phyloP scores from a whole-genome alignment of 257 asterid genomes.

The Ocimum tenuiflorum region DNA sequence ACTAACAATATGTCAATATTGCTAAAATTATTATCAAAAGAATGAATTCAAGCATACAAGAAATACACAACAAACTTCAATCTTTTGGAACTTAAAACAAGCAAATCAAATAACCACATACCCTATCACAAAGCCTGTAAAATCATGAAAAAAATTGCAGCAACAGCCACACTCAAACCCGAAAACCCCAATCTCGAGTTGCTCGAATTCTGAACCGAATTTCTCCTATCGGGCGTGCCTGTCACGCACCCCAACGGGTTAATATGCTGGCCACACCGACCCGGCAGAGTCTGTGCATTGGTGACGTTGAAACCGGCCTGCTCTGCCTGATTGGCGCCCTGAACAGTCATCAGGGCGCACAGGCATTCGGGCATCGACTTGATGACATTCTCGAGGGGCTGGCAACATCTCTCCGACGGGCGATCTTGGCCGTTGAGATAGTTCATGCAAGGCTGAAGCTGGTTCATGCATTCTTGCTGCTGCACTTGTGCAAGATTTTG shows the following conservation, averaged over 20 bases:
- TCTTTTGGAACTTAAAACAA: not conserved
- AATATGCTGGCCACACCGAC: constrained; percentile 67
- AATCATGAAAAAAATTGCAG: not conserved
- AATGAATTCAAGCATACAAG: not conserved
- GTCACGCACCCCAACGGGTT: constrained; percentile 74
- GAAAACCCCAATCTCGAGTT: not conserved
- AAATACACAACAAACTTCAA: not conserved
- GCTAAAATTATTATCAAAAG: not conserved
- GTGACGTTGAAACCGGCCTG: constrained; percentile 54
- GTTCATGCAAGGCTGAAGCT: constrained; percentile 55
- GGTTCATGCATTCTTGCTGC: constrained; percentile 41
- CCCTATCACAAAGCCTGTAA: constrained; percentile 3
- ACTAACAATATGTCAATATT: not conserved
- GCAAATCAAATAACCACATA: not conserved
- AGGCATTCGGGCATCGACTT: constrained; percentile 66
- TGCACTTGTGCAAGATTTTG: constrained; percentile 35
- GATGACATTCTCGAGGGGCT: constrained; percentile 44
- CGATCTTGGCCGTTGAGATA: constrained; percentile 39
- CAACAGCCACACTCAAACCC: not conserved
- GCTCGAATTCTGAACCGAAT: constrained; percentile 11
- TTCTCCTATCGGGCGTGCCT: constrained; percentile 44
- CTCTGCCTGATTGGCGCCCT: constrained; percentile 62
- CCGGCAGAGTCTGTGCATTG: constrained; percentile 68
- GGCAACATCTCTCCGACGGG: constrained; percentile 74
- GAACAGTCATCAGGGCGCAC: constrained; percentile 53